These are phyloP conservation scores for Adansonia madagascariensis DNA, from an alignment of 441 rosid species.

Conservation along the genomic window DNA sequence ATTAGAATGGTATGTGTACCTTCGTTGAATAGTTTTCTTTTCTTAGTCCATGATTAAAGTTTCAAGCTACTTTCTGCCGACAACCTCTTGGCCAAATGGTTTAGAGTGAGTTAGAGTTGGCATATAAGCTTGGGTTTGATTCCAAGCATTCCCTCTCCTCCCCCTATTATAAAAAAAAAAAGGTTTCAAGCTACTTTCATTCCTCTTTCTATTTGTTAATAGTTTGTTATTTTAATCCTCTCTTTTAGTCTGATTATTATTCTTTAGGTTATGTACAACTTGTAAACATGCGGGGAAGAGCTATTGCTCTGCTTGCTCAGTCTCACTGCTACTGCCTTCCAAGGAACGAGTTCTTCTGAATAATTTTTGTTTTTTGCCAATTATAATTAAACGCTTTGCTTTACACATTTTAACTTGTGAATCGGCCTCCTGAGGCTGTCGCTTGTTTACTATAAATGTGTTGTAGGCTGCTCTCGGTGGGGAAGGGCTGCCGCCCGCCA, in stretches of 20 bases:
- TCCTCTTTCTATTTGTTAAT: not conserved
- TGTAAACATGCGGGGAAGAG: not conserved
- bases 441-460: not conserved
- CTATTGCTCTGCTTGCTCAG: not conserved
- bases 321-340: not conserved
- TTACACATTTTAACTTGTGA: not conserved
- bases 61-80: not conserved
- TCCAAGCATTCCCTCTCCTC: too few relatives aligned
- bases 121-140: too few relatives aligned
- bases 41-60: not conserved
- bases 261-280: not conserved
- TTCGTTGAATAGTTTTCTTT: not conserved
- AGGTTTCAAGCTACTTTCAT: not conserved
- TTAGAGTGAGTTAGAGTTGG: not conserved
- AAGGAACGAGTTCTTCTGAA: not conserved
- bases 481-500: not conserved
- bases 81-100: not conserved
- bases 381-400: not conserved
- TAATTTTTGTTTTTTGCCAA: not conserved
- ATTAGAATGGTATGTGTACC: constrained; percentile 9
- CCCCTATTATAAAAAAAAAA: too few relatives aligned
- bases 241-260: too few relatives aligned
- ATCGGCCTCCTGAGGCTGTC: not conserved
- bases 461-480: not conserved
- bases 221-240: not conserved